Evolutionary conservation across 768 basidiomycete species (phyloP), one percentile per base, ranked within the genome.

Genomic region (Kwoniella heveanensis): DNA sequence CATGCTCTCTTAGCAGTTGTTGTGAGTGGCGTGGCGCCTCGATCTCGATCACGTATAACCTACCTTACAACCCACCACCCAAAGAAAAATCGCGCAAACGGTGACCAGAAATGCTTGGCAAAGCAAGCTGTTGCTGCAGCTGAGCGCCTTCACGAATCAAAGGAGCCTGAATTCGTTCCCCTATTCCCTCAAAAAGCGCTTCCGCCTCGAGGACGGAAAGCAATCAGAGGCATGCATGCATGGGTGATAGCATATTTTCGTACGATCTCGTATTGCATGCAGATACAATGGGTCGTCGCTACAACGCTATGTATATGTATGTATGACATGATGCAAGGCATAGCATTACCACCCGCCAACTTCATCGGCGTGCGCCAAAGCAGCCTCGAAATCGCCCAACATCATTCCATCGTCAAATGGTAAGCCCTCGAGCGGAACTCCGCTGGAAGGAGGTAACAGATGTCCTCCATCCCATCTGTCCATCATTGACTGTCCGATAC

Each of bases 281-380:
- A n/a, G n/a, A n/a, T n/a, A n/a, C n/a, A n/a, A n/a, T n/a, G n/a
- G n/a, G n/a, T n/a, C n/a, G n/a, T n/a, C n/a, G n/a, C n/a, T n/a
- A n/a, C n/a, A n/a, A n/a, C n/a, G n/a, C n/a, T n/a, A 36, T 36
- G 32, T 6, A 36, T 36, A 36, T 36, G 32, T 6, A 36, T 36
- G 32, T 13, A 36, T 36, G 32, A n/a, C n/a, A n/a, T n/a, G n/a
- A n/a, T n/a, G n/a, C n/a, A n/a, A n/a, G n/a, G n/a, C n/a, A n/a
- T n/a, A n/a, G n/a, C n/a, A n/a, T 24, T 21, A 48, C 56, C 29
- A 64, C 29, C 39, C 39, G 6, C 39, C 17, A 4, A 44, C 39
- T n/a, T 70, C 72, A 29, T 69, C 73, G 1, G 68, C 70, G 47
- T 74, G 70, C 1, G 70, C 60, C 19, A 71, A 30, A 26, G 73